Base-by-base conservation (phyloP, 148 eudicot species). In the Camellia japonica region DNA sequence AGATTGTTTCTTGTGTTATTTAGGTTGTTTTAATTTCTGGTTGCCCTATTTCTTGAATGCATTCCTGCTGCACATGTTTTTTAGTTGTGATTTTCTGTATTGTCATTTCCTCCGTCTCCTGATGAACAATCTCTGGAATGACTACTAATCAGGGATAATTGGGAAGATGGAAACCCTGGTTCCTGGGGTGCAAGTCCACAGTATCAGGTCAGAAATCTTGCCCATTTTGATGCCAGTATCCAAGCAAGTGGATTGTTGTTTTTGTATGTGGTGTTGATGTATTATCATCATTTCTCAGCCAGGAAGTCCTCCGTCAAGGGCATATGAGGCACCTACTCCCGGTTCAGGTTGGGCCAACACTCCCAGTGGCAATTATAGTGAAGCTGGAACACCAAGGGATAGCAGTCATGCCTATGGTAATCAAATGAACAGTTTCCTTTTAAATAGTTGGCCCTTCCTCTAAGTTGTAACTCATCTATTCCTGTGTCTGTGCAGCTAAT, bases 121-220 rank as follows among this genome's bases (percentile, higher is more conserved):
- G 20, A 71, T 84, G 20, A 54, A 70, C 15, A 19, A 15, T 47
- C 73, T 58, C 63, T 59, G 44, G 49, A 72, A 75, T 75, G 11
- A 23, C 76, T 70, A 51, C 65, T 75, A 84, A 19, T 15, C 81
- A 97, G 98, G 99, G 99, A 97, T 80, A 85, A 86, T 59, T 92
- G 99, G 99, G 99, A 97, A 75, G 99, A 97, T 56, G 96, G 89
- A 63, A 94, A 92, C 85, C 99, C 99, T 71, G 94, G 89, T 84
- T 92, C 99, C 60, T 94, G 99, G 99, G 98, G 91, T n/a, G 81
- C 90, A 49, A 94, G 95, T 74, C 97, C 99, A 56, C 98, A 92
- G 78, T 97, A 97, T 87, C 94, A 92, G 90, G 98, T 94, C 52
- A 72, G 87, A 38, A 80, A 63, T 51, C 62, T 73, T 68, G 64